Conservation (phyloP, 306 rosid species). For the Lotus japonicus region DNA sequence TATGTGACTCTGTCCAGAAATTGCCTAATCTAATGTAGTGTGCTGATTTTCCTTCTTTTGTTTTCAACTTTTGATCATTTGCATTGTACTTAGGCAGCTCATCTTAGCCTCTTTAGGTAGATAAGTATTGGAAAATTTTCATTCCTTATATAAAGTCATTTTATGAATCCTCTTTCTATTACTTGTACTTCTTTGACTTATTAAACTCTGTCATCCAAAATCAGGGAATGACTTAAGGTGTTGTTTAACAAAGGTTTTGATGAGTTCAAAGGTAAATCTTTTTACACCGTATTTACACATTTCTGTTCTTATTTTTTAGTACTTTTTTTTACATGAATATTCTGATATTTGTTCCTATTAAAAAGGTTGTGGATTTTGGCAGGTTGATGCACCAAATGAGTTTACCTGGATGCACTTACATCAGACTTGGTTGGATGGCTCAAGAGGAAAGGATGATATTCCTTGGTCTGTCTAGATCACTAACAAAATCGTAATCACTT, state of each 20-base stretch:
- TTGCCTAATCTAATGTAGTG: background rate
- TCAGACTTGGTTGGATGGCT: conserved; percentile 65
- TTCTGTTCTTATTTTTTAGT: background rate
- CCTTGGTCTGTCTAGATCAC: conserved; percentile 39
- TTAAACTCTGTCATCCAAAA: conserved; percentile 2
- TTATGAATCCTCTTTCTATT: background rate
- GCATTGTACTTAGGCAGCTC: background rate
- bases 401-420: conserved; percentile 62
- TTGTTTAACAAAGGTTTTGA: conserved; percentile 54
- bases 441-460: conserved; percentile 24
- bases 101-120: background rate
- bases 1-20: background rate
- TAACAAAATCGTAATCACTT: too few species aligned
- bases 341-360: background rate
- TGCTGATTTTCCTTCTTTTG: background rate
- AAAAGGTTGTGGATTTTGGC: conserved; percentile 20
- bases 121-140: background rate
- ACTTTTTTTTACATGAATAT: background rate
- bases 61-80: background rate
- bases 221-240: conserved; percentile 42
- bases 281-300: background rate
- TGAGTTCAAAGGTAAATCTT: conserved; percentile 45
- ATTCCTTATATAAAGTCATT: background rate
- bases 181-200: background rate
- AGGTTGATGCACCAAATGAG: conserved; percentile 39